Percentiles rank a stretch among this genome's conserved stretches.
phyloP scores from a whole-genome alignment of 164 flowering plant genomes.

The Tinospora cordifolia region DNA sequence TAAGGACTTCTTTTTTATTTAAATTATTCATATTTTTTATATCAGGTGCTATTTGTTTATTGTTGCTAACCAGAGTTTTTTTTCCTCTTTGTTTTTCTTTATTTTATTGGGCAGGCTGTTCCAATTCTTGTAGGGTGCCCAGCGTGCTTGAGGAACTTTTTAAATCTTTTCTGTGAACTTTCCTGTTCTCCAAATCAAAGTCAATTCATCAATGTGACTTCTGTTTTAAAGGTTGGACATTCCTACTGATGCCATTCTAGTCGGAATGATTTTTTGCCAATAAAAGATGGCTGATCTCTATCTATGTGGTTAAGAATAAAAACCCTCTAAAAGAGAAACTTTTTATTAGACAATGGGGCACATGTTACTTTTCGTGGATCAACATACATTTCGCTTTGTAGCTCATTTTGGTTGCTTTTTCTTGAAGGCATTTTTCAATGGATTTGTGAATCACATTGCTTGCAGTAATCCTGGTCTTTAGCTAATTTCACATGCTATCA shows the following conservation, averaged over 20 bases:
- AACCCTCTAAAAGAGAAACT: neutral
- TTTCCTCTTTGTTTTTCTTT: no score
- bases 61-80: neutral
- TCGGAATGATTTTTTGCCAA: neutral
- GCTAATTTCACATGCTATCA: no score
- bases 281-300: no score
- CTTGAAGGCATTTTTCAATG: neutral
- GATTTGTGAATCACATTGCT: neutral
- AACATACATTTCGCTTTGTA: neutral
- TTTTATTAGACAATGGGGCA: neutral
- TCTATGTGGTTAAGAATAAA: no score
- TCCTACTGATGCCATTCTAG: neutral
- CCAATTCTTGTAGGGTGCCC: slow-evolving; percentile 98
- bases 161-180: slow-evolving; percentile 92
- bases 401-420: neutral
- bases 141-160: slow-evolving; percentile 93
- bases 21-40: neutral
- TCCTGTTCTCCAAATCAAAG: slow-evolving; percentile 97
- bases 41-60: neutral
- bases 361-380: neutral
- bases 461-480: neutral
- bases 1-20: neutral
- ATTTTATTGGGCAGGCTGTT: slow-evolving; percentile 99
- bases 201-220: slow-evolving; percentile 85
- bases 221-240: slow-evolving; percentile 55